Conservation (phyloP, 148 eudicot species). For the Fagopyrum esculentum region DNA sequence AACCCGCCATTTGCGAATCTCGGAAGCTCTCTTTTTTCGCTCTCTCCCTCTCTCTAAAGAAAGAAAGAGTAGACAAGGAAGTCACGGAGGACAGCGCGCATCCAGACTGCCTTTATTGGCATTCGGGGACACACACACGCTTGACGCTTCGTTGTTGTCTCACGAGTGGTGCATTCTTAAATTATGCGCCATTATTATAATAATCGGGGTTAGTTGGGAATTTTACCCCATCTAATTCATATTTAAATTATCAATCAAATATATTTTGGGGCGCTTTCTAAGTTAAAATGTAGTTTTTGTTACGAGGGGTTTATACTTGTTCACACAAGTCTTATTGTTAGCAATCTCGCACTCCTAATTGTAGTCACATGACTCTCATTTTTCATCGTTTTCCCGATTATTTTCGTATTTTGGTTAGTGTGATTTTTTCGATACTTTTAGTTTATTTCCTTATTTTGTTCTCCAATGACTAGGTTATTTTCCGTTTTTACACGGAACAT, state of each 20-base stretch:
- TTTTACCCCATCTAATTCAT: neutral
- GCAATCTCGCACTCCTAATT: too few species aligned
- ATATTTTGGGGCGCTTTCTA: too few species aligned
- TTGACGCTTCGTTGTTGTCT: conserved; percentile 8
- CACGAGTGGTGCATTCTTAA: neutral
- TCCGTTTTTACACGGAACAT: too few species aligned
- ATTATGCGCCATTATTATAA: neutral
- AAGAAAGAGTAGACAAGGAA: conserved; percentile 9
- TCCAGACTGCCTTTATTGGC: conserved; percentile 4
- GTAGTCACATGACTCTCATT: too few species aligned
- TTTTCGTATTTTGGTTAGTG: neutral
- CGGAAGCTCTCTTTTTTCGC: neutral
- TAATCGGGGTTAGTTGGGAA: conserved; percentile 4
- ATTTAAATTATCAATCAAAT: too few species aligned
- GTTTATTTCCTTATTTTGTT: neutral
- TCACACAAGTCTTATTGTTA: too few species aligned
- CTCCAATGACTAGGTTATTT: too few species aligned
- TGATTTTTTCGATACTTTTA: too few species aligned
- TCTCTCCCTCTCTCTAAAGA: neutral
- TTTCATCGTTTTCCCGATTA: neutral
- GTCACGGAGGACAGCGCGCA: conserved; percentile 8
- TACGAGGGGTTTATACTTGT: too few species aligned
- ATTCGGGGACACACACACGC: conserved; percentile 4
- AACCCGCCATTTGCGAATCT: conserved; percentile 29
- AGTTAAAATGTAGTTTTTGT: too few species aligned